Base-by-base conservation (phyloP, 805 yeast species). In the Candida nemodendra region DNA sequence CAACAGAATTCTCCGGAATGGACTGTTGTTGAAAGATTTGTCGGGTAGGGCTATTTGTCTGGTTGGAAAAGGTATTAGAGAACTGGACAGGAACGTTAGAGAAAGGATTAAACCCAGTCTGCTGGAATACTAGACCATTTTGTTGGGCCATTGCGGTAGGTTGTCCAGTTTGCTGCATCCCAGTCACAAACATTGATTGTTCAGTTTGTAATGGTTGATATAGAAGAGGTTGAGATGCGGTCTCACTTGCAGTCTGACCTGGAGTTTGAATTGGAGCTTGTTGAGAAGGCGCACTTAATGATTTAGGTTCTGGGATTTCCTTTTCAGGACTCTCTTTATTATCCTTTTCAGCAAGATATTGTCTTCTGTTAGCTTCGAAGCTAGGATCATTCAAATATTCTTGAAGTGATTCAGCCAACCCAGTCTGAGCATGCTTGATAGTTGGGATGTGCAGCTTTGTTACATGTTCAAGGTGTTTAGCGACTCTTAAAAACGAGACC, bases 351-450 rank as follows among this genome's bases (percentile, higher is more conserved):
- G 78, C 79, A 45, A 87, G 62, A 54, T 84, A 88, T 54, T 85
- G 95, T 42, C 79, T 68, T 59, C 95, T 76, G 57, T 86, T 88
- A 7, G 66, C 64, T 50, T 88, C 96, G 62, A 88, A 88, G 50
- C 82, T 81, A 7, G 90, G 88, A 56, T 91, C 97, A 48, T 81
- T 75, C 48, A 93, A 66, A 60, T 91, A 95, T 51, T 90, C 96
- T 57, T 88, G 93, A 44, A 93, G 74, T 11, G 95, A 81, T 23
- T 80, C 74, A 3, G 95, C 84, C 47, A 93, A 71, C 18, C 95
- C 93, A 2, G 97, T 90, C 16, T 97, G 97, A 2, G 98, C 98
- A 64, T 93, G 99, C 58, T 87, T 87, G 44, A 93, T 90, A 11
- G 95, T 90, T 25, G 99, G 99, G 23, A 93, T 95, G 53, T 83